Conservation (phyloP, 441 rosid genomes). For the Pelargonium fulgidum region DNA sequence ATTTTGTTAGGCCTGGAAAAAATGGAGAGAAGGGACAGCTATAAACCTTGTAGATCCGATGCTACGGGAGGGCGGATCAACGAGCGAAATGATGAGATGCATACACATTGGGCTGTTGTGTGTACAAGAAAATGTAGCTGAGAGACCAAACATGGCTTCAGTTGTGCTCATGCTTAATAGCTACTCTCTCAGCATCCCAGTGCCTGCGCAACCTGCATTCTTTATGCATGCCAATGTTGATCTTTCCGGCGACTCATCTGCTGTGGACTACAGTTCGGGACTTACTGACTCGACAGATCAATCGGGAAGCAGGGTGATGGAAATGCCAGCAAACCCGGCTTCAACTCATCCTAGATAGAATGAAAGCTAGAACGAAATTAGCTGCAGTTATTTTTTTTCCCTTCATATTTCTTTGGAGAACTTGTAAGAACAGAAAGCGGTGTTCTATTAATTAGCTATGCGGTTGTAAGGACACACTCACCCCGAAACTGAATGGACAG, state of each 20-base stretch:
- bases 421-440: too few relatives aligned
- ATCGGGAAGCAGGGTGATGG: too few relatives aligned
- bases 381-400: too few relatives aligned
- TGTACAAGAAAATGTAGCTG: slow-evolving; percentile 38
- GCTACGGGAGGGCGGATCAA: slow-evolving; percentile 15
- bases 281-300: too few relatives aligned
- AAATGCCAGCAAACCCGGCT: too few relatives aligned
- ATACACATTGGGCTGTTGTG: slow-evolving; percentile 46
- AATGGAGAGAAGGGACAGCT: slow-evolving; percentile 35
- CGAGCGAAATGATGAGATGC: slow-evolving; percentile 39
- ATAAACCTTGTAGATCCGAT: slow-evolving; percentile 26
- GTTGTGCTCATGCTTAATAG: slow-evolving; percentile 42
- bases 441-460: too few relatives aligned
- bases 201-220: slow-evolving; percentile 35
- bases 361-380: too few relatives aligned
- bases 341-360: too few relatives aligned
- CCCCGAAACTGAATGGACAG: too few relatives aligned
- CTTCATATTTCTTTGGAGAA: too few relatives aligned
- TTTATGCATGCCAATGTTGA: slow-evolving; percentile 14
- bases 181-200: slow-evolving; percentile 25
- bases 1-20: slow-evolving; percentile 34
- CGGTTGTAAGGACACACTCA: too few relatives aligned
- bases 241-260: not conserved
- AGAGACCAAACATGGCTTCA: slow-evolving; percentile 46
- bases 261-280: too few relatives aligned